Base-by-base conservation (phyloP, 108 stramenopile genomes). In the Cyclotella distinguenda region DNA sequence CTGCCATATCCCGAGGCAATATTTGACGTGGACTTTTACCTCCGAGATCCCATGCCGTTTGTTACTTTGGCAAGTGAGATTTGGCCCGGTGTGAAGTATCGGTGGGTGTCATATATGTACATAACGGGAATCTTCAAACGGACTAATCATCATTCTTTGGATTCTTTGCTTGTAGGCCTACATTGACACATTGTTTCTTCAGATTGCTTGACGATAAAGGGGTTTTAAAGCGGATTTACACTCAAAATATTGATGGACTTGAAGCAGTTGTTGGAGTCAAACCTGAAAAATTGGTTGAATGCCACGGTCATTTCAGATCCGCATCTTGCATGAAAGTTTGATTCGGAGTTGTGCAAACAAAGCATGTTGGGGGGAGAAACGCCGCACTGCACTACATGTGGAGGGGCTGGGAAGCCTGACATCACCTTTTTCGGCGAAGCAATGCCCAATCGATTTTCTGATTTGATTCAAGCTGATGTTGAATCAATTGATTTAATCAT, bases 181-280 rank as follows among this genome's bases (percentile, higher is more conserved):
- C 94, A 4, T 59, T 83, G 56, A 87, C 95, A 32, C 97, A 98
- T 82, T 82, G 80, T 51, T 98, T 96, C 66, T 60, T 97, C 15
- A 77, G 75, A n/a, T 51, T 95, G 45, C 64, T 98, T 56, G 80
- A 84, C 38, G 64, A 89, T 53, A 87, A 95, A 66, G 86, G 82
- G 2, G 33, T 82, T 9, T 50, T 98, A 35, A 62, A 80, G 22
- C 84, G 96, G 39, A 78, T 81, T 35, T 97, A 93, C 66, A 90
- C 95, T 10, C 97, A 98, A 72, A 98, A 98, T 68, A 96, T 98
- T 48, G 97, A 98, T 76, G 90, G 89, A 10, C 64, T 98, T 42
- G 97, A 98, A 64, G 62, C 54, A 25, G 49, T 86, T n/a, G 91
- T 93, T 13, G 94, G 93, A 11, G 72, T 95, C n/a, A 58, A 52